These are phyloP conservation scores for Atalantia buxifolia DNA, from an alignment of 345 rosid species.

Conservation along the genomic window DNA sequence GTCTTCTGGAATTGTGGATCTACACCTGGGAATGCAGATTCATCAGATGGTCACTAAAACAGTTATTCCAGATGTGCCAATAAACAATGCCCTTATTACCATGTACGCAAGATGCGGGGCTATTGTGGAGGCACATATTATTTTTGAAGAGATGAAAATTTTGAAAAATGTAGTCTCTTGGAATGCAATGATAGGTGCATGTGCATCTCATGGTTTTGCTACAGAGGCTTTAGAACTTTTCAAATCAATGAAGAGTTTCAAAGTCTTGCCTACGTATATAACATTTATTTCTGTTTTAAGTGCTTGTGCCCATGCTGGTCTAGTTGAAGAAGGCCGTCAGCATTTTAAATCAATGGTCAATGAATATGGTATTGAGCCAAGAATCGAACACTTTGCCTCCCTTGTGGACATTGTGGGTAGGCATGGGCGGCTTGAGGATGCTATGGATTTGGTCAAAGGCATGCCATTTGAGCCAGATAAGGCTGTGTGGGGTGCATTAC, in stretches of 20 bases:
- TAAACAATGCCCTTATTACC: conserved; percentile 60
- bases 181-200: conserved; percentile 90
- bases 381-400: conserved; percentile 62
- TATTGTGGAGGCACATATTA: conserved; percentile 40
- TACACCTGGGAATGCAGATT: conserved; percentile 60
- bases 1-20: conserved; percentile 58
- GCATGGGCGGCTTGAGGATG: conserved; percentile 58
- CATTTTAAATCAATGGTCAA: conserved; percentile 51
- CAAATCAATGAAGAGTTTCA: conserved; percentile 40
- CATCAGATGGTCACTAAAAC: conserved; percentile 58
- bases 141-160: conserved; percentile 44
- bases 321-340: conserved; percentile 52
- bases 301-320: conserved; percentile 69
- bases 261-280: conserved; percentile 54
- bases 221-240: conserved; percentile 54
- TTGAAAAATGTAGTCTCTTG: conserved; percentile 64
- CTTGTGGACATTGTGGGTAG: conserved; percentile 55
- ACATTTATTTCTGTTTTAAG: conserved; percentile 65
- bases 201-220: conserved; percentile 64
- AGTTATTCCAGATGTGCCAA: conserved; percentile 50
- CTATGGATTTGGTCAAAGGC: conserved; percentile 45
- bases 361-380: conserved; percentile 50
- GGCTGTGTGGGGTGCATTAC: conserved; percentile 78
- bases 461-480: conserved; percentile 66
- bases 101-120: conserved; percentile 74